phyloP scores from a whole-genome alignment of 768 basidiomycete species.

The Goffeauzyma gilvescens region DNA sequence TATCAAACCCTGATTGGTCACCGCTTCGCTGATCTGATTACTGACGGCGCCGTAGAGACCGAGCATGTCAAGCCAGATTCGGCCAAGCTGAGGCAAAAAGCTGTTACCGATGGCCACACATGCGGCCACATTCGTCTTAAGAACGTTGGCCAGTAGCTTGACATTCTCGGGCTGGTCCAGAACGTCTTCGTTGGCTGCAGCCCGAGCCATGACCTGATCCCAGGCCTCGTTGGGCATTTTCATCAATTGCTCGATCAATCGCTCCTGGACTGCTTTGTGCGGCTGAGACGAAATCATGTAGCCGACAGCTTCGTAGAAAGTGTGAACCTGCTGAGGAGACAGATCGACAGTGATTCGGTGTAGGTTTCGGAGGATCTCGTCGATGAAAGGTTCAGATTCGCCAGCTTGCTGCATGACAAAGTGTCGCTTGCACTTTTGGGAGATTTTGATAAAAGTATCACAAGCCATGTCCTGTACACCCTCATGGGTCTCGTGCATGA shows the following conservation, averaged over 20 bases:
- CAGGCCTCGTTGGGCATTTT: conserved; percentile 93
- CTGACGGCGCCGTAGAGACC: conserved; percentile 95
- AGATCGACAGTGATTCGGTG: conserved; percentile 89
- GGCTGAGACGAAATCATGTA: conserved; percentile 99
- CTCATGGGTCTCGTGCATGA: conserved; percentile 99
- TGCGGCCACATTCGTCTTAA: conserved; percentile 96
- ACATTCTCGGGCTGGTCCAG: conserved; percentile 79
- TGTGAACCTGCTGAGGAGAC: conserved; percentile 75
- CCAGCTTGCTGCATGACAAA: conserved; percentile 98
- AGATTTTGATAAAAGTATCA: conserved; percentile 99
- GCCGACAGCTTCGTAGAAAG: conserved; percentile 96
- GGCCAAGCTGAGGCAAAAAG: conserved; percentile 89
- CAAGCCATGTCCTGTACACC: conserved; percentile 99
- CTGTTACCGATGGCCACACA: conserved; percentile 93
- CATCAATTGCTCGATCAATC: conserved; percentile 86
- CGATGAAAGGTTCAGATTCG: conserved; percentile 91
- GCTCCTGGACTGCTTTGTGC: conserved; percentile 91
- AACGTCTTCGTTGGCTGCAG: conserved; percentile 77
- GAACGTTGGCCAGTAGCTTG: conserved; percentile 84
- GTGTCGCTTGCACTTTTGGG: conserved; percentile 92
- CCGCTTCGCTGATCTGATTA: conserved; percentile 82
- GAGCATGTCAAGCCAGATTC: conserved; percentile 93
- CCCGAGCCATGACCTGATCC: conserved; percentile 93
- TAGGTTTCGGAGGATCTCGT: conserved; percentile 78
- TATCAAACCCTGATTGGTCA: conserved; percentile 67